Percentiles rank a stretch among this genome's conserved stretches.
Conservation (phyloP, 345 rosid genomes). For the Aethionema arabicum region DNA sequence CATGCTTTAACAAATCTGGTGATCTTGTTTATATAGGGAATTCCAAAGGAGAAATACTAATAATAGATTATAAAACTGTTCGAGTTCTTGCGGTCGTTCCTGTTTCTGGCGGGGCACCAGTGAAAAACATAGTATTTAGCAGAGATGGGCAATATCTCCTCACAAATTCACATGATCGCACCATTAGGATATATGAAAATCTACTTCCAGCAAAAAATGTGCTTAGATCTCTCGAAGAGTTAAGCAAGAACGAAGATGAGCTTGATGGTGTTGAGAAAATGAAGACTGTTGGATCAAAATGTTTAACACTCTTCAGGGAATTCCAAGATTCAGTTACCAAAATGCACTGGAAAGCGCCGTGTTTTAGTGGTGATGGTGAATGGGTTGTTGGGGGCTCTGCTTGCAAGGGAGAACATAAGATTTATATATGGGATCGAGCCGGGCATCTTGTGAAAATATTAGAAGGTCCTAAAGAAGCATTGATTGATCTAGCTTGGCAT, state of each 20-base stretch:
- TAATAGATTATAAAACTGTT: slow-evolving; percentile 67
- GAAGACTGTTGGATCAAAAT: slow-evolving; percentile 75
- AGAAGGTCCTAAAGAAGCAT: slow-evolving; percentile 98
- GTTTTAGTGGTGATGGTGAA: slow-evolving; percentile 98
- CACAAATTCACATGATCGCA: slow-evolving; percentile 94
- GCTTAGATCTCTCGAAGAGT: slow-evolving; percentile 45
- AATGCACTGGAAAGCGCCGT: slow-evolving; percentile 98
- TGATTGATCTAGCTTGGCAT: slow-evolving; percentile 98
- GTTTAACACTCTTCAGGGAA: slow-evolving; percentile 81
- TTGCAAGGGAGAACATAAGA: slow-evolving; percentile 97
- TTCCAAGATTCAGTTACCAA: slow-evolving; percentile 95
- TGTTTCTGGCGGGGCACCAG: slow-evolving; percentile 64
- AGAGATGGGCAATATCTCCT: slow-evolving; percentile 90
- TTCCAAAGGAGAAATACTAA: slow-evolving; percentile 91
- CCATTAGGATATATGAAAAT: slow-evolving; percentile 86
- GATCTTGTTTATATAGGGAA: slow-evolving; percentile 94
- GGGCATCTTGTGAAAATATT: slow-evolving; percentile 97
- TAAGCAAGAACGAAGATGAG: slow-evolving; percentile 49
- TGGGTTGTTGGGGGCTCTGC: slow-evolving; percentile 99
- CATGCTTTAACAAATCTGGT: slow-evolving; percentile 92
- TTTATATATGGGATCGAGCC: slow-evolving; percentile 97
- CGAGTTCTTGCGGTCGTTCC: slow-evolving; percentile 68
- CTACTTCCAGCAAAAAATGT: slow-evolving; percentile 78
- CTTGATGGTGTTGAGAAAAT: slow-evolving; percentile 63
- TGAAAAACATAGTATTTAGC: slow-evolving; percentile 84